Percentiles rank a stretch among this genome's conserved stretches.
phyloP scores from a whole-genome alignment of 176 grass and related monocot genomes.

The Aegilops umbellulata region DNA sequence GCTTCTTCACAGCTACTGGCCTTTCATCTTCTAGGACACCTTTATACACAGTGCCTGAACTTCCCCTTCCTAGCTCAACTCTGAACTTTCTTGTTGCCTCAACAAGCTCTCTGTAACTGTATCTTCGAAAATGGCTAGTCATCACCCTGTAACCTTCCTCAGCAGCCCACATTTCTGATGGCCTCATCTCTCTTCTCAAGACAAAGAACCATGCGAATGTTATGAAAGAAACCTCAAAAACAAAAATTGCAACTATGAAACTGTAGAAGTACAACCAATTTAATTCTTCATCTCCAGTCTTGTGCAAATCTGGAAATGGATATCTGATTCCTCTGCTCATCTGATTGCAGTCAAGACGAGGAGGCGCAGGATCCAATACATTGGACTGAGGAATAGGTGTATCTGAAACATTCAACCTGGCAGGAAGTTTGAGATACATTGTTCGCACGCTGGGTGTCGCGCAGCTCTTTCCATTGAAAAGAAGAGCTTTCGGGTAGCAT shows the following conservation, averaged over 20 bases:
- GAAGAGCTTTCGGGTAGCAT: conserved; percentile 41
- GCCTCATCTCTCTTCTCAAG: conserved; percentile 14
- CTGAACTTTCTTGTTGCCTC: conserved; percentile 3
- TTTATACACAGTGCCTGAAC: background rate
- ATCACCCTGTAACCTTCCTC: conserved; percentile 41
- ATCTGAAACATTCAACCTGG: conserved; percentile 11
- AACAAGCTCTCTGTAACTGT: conserved; percentile 26
- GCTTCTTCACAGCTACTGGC: conserved; percentile 15
- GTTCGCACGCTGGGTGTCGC: background rate
- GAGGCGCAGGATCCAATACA: background rate
- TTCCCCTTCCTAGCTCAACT: conserved; percentile 24
- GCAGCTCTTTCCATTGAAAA: conserved; percentile 42
- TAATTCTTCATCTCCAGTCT: background rate
- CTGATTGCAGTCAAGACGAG: conserved; percentile 11
- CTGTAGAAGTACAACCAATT: conserved; percentile 44
- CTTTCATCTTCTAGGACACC: conserved; percentile 13
- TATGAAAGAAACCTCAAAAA: conserved; percentile 47
- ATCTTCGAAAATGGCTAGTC: conserved; percentile 49
- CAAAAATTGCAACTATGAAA: conserved; percentile 4
- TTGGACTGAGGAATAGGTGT: background rate
- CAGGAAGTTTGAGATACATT: conserved; percentile 33
- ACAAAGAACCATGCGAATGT: conserved; percentile 43
- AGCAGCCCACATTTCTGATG: conserved; percentile 29
- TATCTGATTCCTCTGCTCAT: background rate
- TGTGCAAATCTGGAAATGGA: conserved; percentile 14